These are phyloP conservation scores for Helotiales sp. DNA, from an alignment of 2,329 filamentous ascomycete genomes.

Conservation along the genomic window DNA sequence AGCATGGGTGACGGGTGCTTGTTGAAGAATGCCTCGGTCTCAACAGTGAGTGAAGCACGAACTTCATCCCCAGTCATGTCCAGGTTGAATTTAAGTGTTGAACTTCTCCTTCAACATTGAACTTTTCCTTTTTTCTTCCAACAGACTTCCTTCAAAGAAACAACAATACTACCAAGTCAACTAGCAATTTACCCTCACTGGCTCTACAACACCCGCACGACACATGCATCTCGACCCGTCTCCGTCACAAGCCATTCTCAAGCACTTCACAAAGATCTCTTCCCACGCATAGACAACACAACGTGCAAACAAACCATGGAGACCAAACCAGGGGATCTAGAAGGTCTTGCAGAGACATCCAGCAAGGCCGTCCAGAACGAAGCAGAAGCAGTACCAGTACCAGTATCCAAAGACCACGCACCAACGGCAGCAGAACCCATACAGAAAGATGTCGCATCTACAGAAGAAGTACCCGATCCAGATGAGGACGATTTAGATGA, in stretches of 20 bases:
- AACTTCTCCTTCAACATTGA: not conserved
- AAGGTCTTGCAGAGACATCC: constrained; percentile 15
- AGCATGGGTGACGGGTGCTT: too few species aligned
- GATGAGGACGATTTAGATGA: constrained; percentile 94
- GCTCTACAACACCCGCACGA: not conserved
- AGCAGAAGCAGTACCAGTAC: constrained; percentile 18
- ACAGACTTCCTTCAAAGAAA: not conserved
- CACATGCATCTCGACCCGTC: not conserved
- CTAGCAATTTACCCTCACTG: not conserved
- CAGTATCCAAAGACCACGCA: constrained; percentile 17
- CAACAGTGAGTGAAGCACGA: not conserved
- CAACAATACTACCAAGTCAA: not conserved
- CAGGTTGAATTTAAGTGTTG: not conserved
- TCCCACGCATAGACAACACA: not conserved
- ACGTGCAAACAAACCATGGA: constrained; percentile 19
- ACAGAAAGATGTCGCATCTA: constrained; percentile 22
- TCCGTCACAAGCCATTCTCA: constrained; percentile 10
- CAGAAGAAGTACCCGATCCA: constrained; percentile 76
- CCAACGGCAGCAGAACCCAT: constrained; percentile 16
- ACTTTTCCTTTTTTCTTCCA: not conserved
- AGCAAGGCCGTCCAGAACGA: constrained; percentile 28
- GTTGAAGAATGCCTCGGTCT: constrained; percentile 17
- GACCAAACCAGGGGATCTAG: constrained; percentile 15
- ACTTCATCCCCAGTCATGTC: not conserved
- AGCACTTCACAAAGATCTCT: not conserved